Evolutionary conservation across 768 basidiomycete species (phyloP), one percentile per base, ranked within the genome.

Genomic region (Naganishia antarctica): DNA sequence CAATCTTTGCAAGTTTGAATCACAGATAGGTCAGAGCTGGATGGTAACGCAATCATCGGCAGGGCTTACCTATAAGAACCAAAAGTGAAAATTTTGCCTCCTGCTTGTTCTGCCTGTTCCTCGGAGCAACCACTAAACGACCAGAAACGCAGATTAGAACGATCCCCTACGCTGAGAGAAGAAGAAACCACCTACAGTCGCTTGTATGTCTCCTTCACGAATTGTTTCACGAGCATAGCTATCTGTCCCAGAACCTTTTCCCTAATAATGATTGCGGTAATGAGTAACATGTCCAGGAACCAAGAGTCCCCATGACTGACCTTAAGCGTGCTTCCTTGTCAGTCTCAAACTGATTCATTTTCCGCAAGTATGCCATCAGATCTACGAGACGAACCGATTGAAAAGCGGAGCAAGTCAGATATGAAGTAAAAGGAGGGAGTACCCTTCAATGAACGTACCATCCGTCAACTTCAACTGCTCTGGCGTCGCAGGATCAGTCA

Each of bases 31-130:
- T 61, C 41, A 37, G 25, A 11, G 11, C 23, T 29, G 3, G 32
- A 15, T 18, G 18, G 21, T 26, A 31, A 46, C 51, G 48, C 13
- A 32, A 34, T 1, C 12, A 29, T 28, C 34, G 34, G 34, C 7
- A 7, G 34, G 8, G 8, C 34, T 37, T 15, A 77, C 78, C 78
- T 88, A 82, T 97, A 98, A 58, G 93, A 97, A 44, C 96, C 96
- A 78, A 94, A 99, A 7, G 96, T 98, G 78, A 91, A 99, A 76
- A 99, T 98, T 82, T 98, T 94, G 68, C 93, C 96, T 58, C 96
- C 96, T 9, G 96, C 91, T 50, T 89, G 86, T 58, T 80, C 84
- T 9, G 94, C 93, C 1, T 90, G 88, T 21, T 87, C 79, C 68
- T 97, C 92, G 31, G 92, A 93, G 48, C 94, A 80, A 7, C 94